A percentile compares a stretch with the other conserved stretches of the same genome.
These are phyloP conservation scores for Haberlea rhodopensis DNA, from an alignment of 257 asterid genomes.

Conservation along the genomic window DNA sequence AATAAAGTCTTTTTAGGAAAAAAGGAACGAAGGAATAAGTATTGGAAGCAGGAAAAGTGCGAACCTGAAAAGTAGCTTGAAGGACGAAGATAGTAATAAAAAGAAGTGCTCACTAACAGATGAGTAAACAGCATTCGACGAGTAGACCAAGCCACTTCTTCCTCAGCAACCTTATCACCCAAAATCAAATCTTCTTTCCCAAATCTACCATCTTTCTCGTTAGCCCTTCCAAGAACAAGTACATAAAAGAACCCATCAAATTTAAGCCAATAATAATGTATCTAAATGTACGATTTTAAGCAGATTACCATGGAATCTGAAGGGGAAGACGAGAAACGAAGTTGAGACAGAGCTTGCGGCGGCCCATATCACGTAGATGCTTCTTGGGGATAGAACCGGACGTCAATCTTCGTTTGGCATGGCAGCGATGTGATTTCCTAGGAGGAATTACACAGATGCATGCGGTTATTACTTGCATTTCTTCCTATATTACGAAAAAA, in stretches of 20 bases:
- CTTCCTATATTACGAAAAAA: too few species aligned
- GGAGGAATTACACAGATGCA: constrained; percentile 33
- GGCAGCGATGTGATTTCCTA: constrained; percentile 25
- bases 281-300: not conserved
- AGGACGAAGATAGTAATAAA: constrained; percentile 41
- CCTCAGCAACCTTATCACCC: constrained; percentile 24
- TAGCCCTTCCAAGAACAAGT: constrained; percentile 31
- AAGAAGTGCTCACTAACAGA: constrained; percentile 45
- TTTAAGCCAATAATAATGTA: not conserved
- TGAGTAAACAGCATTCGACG: constrained; percentile 68
- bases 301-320: constrained; percentile 37
- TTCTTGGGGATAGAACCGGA: constrained; percentile 26
- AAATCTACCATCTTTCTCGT: constrained; percentile 25
- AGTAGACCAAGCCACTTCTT: constrained; percentile 30
- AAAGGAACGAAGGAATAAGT: constrained; percentile 5
- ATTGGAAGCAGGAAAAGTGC: constrained; percentile 34
- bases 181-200: constrained; percentile 22
- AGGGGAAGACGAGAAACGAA: constrained; percentile 38
- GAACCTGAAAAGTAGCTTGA: constrained; percentile 86
- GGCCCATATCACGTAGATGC: constrained; percentile 44
- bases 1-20: not conserved
- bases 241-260: not conserved
- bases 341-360: constrained; percentile 82
- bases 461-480: constrained; percentile 37
- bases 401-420: constrained; percentile 4